phyloP scores from a whole-genome alignment of 2,329 filamentous ascomycete species.

The Colletotrichum australisinense region DNA sequence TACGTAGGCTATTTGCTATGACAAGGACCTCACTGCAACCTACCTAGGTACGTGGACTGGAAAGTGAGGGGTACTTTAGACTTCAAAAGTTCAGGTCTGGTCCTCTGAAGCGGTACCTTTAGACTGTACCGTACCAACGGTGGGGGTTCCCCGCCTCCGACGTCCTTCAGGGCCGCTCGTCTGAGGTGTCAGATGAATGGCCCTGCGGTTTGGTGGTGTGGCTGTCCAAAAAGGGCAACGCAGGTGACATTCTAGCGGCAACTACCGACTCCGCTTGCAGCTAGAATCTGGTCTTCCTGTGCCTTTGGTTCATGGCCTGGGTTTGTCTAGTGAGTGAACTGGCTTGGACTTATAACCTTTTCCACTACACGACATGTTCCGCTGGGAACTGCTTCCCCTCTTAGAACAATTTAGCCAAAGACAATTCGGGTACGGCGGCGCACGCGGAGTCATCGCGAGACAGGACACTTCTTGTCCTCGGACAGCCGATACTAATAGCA shows the following conservation, averaged over 20 bases:
- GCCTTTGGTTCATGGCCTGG: too few species aligned
- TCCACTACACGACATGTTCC: background rate
- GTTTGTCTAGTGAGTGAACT: too few species aligned
- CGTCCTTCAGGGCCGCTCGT: background rate
- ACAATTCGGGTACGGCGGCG: background rate
- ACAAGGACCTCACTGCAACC: background rate
- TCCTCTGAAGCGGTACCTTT: background rate
- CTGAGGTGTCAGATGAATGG: background rate
- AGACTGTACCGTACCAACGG: background rate
- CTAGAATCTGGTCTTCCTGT: background rate
- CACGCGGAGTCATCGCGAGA: background rate
- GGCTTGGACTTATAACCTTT: too few species aligned
- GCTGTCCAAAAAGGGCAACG: background rate
- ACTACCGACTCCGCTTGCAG: background rate
- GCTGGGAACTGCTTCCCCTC: background rate
- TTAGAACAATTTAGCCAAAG: background rate
- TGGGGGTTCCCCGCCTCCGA: background rate
- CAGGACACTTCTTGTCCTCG: background rate
- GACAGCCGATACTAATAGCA: background rate
- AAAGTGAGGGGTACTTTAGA: background rate
- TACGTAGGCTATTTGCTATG: background rate
- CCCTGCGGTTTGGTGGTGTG: background rate
- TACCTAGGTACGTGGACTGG: background rate
- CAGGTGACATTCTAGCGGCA: background rate
- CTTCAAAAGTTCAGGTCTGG: background rate